Evolutionary conservation across 805 yeast species (phyloP).

Genomic region (Vanderwaltozyma tropicalis): DNA sequence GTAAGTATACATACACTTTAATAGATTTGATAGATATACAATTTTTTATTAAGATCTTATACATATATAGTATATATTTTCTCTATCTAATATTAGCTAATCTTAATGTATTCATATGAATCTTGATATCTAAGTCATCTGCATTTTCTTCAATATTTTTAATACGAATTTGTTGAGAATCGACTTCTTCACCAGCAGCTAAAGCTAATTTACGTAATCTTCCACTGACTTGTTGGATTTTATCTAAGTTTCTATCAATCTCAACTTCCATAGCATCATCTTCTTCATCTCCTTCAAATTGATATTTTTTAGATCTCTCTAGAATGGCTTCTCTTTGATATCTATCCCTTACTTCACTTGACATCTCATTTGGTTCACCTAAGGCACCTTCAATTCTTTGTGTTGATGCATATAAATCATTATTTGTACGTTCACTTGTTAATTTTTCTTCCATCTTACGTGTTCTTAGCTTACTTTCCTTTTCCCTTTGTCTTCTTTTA

Average conservation of each 20-base stretch:
- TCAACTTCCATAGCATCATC: slow-evolving; percentile 89
- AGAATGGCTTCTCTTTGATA: slow-evolving; percentile 29
- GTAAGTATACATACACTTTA: background rate
- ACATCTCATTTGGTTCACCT: slow-evolving; percentile 19
- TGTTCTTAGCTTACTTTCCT: slow-evolving; percentile 55
- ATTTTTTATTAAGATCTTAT: too few species aligned
- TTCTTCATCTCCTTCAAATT: slow-evolving; percentile 81
- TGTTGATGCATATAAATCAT: slow-evolving; percentile 50
- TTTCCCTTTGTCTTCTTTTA: slow-evolving; percentile 58
- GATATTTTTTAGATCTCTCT: slow-evolving; percentile 53
- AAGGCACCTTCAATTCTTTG: slow-evolving; percentile 56
- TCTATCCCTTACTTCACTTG: slow-evolving; percentile 22
- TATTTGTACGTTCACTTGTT: slow-evolving; percentile 49
- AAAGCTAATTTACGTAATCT: slow-evolving; percentile 63
- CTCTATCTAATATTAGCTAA: slow-evolving; percentile 39
- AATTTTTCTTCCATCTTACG: slow-evolving; percentile 52
- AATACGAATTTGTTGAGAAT: slow-evolving; percentile 63
- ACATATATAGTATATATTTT: background rate
- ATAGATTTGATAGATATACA: background rate
- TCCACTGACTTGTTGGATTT: slow-evolving; percentile 54
- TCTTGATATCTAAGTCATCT: slow-evolving; percentile 70
- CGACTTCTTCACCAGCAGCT: slow-evolving; percentile 66
- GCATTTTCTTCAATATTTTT: slow-evolving; percentile 71
- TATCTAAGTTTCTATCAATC: slow-evolving; percentile 71
- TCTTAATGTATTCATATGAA: slow-evolving; percentile 66